Evolutionary conservation across 768 basidiomycete species (phyloP), one percentile per base, ranked within the genome.

Genomic region (Baorangia bicolor): DNA sequence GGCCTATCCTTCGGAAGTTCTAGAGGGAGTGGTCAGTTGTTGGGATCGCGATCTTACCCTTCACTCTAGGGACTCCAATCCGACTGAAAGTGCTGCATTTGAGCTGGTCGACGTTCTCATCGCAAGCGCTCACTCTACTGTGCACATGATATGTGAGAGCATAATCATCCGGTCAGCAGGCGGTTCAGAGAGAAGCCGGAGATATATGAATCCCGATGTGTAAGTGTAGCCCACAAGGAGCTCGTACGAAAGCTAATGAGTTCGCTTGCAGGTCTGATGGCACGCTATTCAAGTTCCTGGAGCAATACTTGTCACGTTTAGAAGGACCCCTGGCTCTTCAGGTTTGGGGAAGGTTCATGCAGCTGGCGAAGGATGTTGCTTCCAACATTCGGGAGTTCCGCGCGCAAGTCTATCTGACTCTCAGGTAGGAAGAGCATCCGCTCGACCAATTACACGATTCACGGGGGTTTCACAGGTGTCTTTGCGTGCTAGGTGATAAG

Each of bases 261-360:
- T 34, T 55, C 18, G n/a, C n/a, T 51, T 41, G n/a, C 55, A 95
- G 93, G 55, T 80, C 83, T 35, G 92, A 94, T 56, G 71, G 74
- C 4, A 78, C 79, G 16, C 65, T 94, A n/a, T 94, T 92, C 77
- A 82, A 79, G 30, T 98, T 98, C 69, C 75, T 98, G 43, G 94
- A 98, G 66, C 84, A 85, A 51, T 98, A 98, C 66, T 69, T 98
- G 28, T 74, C 74, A 18, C 83, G 87, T 11, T 71, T 98, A 39
- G 97, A 98, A 70, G 92, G 93, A 0, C 92, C 97, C 0, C 75
- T 97, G 34, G 95, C 92, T 4, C 78, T 94, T 12, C 97, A 98
- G 73, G 90, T 98, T 20, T 98, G 96, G 96, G 71, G 75, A 40
- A 82, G 91, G 20, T 87, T 87, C 64, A 75, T 92, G 58, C 82